These are phyloP conservation scores for Podospora pseudopauciseta DNA, from an alignment of 495 filamentous ascomycete species.

Conservation along the genomic window DNA sequence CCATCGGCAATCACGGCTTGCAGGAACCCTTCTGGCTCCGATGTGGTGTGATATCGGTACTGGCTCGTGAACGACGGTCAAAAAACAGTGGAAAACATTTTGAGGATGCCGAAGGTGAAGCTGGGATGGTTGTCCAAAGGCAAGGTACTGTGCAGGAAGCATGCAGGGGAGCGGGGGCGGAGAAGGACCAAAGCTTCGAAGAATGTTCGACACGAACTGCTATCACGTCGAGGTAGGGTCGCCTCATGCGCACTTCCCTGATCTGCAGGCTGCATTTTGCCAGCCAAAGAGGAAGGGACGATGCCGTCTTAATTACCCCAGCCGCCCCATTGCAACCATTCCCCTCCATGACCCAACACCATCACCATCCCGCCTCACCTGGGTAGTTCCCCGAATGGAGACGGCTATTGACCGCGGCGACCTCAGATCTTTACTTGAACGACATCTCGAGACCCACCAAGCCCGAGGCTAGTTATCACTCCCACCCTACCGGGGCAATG, in stretches of 20 bases:
- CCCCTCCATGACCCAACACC: not conserved
- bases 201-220: conserved; percentile 1
- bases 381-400: not conserved
- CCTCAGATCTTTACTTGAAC: not conserved
- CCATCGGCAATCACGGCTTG: not conserved
- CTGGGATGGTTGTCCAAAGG: not conserved
- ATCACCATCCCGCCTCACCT: not conserved
- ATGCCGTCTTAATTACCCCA: not conserved
- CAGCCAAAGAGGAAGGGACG: conserved; percentile 1
- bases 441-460: not conserved
- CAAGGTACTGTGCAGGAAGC: not conserved
- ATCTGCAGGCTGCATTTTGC: conserved; percentile 7
- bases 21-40: not conserved
- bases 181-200: not conserved
- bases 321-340: not conserved
- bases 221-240: conserved; percentile 1
- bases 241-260: not conserved
- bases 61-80: not conserved
- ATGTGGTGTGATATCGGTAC: not conserved
- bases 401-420: not conserved
- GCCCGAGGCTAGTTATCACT: not conserved
- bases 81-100: not conserved
- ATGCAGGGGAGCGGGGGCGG: not conserved
- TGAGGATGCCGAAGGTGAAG: not conserved
- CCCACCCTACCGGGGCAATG: not conserved